Evolutionary conservation across 1,284 basidiomycete species (phyloP), one percentile per base, ranked within the genome.

Genomic region (Tremellales sp.): DNA sequence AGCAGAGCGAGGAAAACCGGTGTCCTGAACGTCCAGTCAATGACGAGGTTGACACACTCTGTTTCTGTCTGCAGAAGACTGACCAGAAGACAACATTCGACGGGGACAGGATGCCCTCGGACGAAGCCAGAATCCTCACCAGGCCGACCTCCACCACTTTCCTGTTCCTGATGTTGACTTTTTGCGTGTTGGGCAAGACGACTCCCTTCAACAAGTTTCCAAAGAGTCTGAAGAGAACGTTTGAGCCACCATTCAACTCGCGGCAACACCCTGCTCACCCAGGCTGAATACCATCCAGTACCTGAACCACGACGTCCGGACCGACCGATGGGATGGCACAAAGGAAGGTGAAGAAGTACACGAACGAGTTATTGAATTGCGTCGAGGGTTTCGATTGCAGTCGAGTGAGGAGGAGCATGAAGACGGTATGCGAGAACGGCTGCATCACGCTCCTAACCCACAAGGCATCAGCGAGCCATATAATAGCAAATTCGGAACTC

Each of bases 371-470:
- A 8, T 85, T 83, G 70, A 87, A 95, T 68, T 83, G 86, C 53
- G 93, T 85, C 27, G 93, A 95, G 71, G 92, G 92, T 74, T 81
- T 89, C 19, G 80, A 80, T 63, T 97, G 92, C 73, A 97, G 78
- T 41, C 92, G 69, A 7, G 82, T 94, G 26, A 97, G 76, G 19
- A 97, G 77, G 16, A 87, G 84, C 68, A 92, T 78, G 61, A 97
- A 76, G 39, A 94, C 75, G 1, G 83, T 80, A 51, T 84, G 83
- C 66, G 89, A 80, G 74, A 86, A 93, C 35, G 80, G 81, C 48
- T 80, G 79, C 61, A 97, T 76, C 18, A 79, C 75, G 5, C 75
- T 63, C 16, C 87, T 92, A 61, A 5, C 34, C 18, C n/a, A 14
- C 37, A 32, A n/a, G 2, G 13, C n/a, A 31, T 43, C 43, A 33